Base-by-base conservation (phyloP, 352 stramenopile genomes). In the Pythium angustatum region DNA sequence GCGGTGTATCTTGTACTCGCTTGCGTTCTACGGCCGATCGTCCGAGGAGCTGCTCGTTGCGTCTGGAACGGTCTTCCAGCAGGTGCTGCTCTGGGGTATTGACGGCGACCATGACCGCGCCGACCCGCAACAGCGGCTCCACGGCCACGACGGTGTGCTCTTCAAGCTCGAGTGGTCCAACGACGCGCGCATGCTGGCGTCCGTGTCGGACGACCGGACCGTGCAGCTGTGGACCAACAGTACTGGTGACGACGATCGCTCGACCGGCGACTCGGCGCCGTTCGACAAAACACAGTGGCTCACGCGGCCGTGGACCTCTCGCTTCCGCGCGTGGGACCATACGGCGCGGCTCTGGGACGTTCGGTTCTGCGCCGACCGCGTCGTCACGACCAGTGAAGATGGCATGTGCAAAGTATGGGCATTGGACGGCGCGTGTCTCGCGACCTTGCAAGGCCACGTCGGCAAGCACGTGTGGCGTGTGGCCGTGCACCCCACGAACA, bases 311-410 rank as follows among this genome's bases (percentile, higher is more conserved):
- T 94, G 85, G 51, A 58, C 52, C 30, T 78, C 79, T 7, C 70
- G 81, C 12, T 94, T 93, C 38, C 84, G 86, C 34, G 72, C 83
- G 5, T 96, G 87, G 87, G 85, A 86, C 28, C 87, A 96, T 66
- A 79, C 73, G 7, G 87, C 85, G n/a, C 81, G 87, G 19, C 76
- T 96, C 48, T 96, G 87, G 87, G 87, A 96, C 63, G 87, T 93
- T 17, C 73, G 81, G 26, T 94, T 94, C 50, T 91, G 77, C 66
- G 58, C 64, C 1, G 24, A 40, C 3, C 71, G 73, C 12, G 36
- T 90, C 11, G 78, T 79, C 2, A 92, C 81, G 4, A 78, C 79
- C 21, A 96, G 87, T 51, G 87, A 96, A 68, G 87, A 96, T 64
- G 81, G 76, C 7, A 60, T 90, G 21, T 88, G 76, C 60, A 92